These are phyloP conservation scores for Exserohilum rostratum DNA, from an alignment of 2,329 filamentous ascomycete species.

Conservation along the genomic window DNA sequence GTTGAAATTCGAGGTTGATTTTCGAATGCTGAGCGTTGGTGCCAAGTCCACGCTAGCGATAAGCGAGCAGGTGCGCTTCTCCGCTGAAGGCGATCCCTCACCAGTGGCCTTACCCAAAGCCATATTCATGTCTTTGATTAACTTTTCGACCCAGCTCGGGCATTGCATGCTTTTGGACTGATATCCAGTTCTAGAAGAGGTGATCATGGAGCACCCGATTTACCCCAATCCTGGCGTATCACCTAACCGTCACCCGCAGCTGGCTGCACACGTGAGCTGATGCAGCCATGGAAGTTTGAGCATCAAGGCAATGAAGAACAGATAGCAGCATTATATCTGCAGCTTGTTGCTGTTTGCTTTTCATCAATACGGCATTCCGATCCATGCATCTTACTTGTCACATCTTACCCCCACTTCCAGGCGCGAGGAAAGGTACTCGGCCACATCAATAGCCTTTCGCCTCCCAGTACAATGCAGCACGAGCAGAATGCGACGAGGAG, in stretches of 20 bases:
- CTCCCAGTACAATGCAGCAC: no score
- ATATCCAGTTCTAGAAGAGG: no score
- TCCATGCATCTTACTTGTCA: background rate
- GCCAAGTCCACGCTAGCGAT: constrained; percentile 15
- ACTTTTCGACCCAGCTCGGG: no score
- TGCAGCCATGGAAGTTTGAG: no score
- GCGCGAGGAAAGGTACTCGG: no score
- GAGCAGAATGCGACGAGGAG: no score
- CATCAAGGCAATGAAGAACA: background rate
- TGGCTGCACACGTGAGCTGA: background rate
- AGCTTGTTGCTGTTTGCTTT: background rate
- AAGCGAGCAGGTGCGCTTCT: constrained; percentile 11
- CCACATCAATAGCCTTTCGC: no score
- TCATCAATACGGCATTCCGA: background rate
- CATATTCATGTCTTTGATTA: background rate
- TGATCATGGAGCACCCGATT: no score
- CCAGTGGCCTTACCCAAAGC: background rate
- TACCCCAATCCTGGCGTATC: no score
- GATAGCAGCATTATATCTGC: background rate
- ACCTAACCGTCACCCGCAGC: no score
- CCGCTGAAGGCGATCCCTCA: background rate
- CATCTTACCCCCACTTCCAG: no score
- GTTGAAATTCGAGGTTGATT: constrained; percentile 21
- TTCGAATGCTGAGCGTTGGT: constrained; percentile 15
- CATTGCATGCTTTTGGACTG: no score